phyloP scores from a whole-genome alignment of 108 stramenopile species.

The Pseudonitzschia multistriata region DNA sequence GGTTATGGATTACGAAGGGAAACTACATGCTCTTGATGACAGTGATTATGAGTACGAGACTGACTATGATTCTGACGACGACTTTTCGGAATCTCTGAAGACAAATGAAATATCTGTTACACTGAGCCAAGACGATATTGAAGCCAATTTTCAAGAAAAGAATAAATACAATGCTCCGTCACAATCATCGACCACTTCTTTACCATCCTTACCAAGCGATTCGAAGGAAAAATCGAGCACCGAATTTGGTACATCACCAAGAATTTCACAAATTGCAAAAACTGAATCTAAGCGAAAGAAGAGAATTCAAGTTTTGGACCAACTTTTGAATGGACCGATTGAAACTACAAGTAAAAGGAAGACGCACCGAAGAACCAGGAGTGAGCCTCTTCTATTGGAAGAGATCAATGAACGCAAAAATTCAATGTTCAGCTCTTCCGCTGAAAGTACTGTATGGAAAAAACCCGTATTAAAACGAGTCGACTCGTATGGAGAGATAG shows the following conservation, averaged over 20 bases:
- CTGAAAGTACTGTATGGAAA: neutral
- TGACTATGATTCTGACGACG: constrained; percentile 5
- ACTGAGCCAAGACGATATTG: constrained; percentile 32
- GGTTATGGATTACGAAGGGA: constrained; percentile 36
- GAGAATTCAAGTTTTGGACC: constrained; percentile 12
- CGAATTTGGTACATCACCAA: neutral
- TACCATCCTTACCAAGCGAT: neutral
- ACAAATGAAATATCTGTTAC: neutral
- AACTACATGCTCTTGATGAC: constrained; percentile 14
- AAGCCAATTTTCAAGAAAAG: constrained; percentile 27
- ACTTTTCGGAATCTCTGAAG: neutral
- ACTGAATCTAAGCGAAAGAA: constrained; percentile 9
- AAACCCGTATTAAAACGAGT: constrained; percentile 34
- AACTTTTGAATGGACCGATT: constrained; percentile 18
- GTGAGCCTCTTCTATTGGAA: constrained; percentile 28
- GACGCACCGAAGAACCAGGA: constrained; percentile 39
- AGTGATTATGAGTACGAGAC: constrained; percentile 29
- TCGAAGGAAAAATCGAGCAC: neutral
- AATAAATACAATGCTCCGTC: neutral
- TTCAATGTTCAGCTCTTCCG: neutral
- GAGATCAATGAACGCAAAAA: neutral
- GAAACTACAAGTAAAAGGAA: constrained; percentile 15
- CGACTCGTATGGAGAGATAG: constrained; percentile 44
- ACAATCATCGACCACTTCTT: neutral
- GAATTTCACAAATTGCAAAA: neutral